These are phyloP conservation scores for Acrasis kona DNA, from an alignment of 78 protist genomes.

Conservation along the genomic window DNA sequence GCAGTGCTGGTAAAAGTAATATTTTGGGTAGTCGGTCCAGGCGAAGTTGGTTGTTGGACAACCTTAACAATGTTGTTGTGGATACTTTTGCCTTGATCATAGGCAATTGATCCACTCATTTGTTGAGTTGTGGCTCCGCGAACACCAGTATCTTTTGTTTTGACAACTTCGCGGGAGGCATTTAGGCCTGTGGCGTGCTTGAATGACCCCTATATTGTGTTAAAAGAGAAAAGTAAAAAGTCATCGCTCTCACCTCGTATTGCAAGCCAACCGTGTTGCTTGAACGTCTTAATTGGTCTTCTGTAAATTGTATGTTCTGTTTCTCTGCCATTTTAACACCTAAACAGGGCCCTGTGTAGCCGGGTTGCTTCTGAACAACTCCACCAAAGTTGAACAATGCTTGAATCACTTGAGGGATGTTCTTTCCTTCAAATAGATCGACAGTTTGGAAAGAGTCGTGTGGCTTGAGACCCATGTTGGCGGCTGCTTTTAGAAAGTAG, in stretches of 20 bases:
- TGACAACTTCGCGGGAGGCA: conserved; percentile 3
- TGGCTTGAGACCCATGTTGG: conserved; percentile 32
- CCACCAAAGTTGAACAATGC: background rate
- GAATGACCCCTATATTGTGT: too few relatives aligned
- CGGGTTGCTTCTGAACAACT: background rate
- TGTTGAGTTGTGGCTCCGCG: background rate
- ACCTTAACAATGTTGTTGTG: too few relatives aligned
- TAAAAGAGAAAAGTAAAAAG: too few relatives aligned
- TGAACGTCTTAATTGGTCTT: background rate
- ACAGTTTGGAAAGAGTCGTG: conserved; percentile 53
- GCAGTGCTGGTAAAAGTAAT: too few relatives aligned
- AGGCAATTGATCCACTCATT: too few relatives aligned
- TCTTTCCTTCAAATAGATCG: conserved; percentile 50
- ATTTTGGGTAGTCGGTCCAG: too few relatives aligned
- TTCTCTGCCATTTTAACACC: background rate
- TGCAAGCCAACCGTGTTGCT: background rate
- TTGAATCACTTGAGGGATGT: conserved; percentile 3
- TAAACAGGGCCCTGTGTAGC: background rate
- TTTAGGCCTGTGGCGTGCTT: background rate
- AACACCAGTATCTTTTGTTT: background rate
- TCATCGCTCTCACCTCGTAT: background rate
- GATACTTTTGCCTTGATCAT: too few relatives aligned
- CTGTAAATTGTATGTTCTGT: background rate
- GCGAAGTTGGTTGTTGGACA: too few relatives aligned
- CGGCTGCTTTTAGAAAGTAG: conserved; percentile 21